Conservation (phyloP, 2,329 filamentous ascomycete genomes). For the Sporothrix sp. region DNA sequence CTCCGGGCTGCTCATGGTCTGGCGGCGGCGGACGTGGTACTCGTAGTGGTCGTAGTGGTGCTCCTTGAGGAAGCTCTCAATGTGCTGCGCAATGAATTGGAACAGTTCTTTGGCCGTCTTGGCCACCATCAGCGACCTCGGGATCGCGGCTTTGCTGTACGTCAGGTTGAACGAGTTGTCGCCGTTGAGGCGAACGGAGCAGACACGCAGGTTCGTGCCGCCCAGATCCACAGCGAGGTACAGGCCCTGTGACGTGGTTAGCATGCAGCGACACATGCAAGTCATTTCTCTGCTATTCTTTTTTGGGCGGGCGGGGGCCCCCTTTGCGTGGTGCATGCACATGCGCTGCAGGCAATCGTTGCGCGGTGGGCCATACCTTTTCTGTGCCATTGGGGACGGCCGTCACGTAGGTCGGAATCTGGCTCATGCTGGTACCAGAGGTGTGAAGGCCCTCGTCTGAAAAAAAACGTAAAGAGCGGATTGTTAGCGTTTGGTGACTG, state of each 20-base stretch:
- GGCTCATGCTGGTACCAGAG: constrained; percentile 73
- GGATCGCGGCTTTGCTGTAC: constrained; percentile 86
- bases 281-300: too few relatives aligned
- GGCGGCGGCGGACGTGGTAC: constrained; percentile 54
- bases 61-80: constrained; percentile 74
- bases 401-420: constrained; percentile 96
- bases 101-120: constrained; percentile 82
- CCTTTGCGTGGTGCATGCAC: background rate
- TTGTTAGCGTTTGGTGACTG: too few relatives aligned
- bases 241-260: constrained; percentile 52
- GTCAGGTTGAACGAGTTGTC: constrained; percentile 92
- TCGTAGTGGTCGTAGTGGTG: constrained; percentile 86
- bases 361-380: too few relatives aligned
- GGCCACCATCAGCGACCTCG: constrained; percentile 80
- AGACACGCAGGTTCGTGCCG: constrained; percentile 96
- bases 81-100: constrained; percentile 83
- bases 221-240: constrained; percentile 97
- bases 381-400: constrained; percentile 94
- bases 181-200: constrained; percentile 85
- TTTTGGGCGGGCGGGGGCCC: background rate
- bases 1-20: constrained; percentile 47
- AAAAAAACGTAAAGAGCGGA: too few relatives aligned
- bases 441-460: constrained; percentile 70
- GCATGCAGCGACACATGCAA: constrained; percentile 1
- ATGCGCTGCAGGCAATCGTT: too few relatives aligned